Evolutionary conservation across 768 basidiomycete species (phyloP).

Genomic region (Suillus occidentalis): DNA sequence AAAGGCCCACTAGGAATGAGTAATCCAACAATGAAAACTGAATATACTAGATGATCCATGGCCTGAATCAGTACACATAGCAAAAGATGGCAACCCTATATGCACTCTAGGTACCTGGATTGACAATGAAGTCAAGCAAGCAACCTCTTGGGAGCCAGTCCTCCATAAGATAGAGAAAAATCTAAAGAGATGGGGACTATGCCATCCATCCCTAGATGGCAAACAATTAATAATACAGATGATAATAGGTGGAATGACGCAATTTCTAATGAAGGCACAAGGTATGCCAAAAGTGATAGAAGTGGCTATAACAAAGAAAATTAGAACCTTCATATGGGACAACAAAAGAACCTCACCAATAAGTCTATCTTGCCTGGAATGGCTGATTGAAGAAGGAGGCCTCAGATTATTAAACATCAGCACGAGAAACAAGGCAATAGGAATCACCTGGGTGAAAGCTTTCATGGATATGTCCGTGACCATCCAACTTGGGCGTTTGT

Average conservation of each 20-base stretch:
- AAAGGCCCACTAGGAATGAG: accelerated
- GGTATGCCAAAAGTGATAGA: conserved; percentile 27
- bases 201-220: conserved; percentile 11
- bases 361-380: neutral
- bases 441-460: conserved; percentile 13
- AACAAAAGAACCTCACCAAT: neutral
- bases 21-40: neutral
- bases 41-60: neutral
- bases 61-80: conserved; percentile 3
- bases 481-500: neutral
- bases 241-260: conserved; percentile 19
- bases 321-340: conserved; percentile 20
- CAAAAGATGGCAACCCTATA: conserved; percentile 14
- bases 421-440: neutral
- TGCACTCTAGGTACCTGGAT: conserved; percentile 22
- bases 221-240: conserved; percentile 20
- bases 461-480: conserved; percentile 1
- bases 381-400: neutral
- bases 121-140: conserved; percentile 18
- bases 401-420: neutral
- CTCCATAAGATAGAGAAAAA: conserved; percentile 21
- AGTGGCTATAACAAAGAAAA: neutral
- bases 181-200: conserved; percentile 15
- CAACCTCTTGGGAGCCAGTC: conserved; percentile 13
- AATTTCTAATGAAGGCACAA: conserved; percentile 32